Base-by-base conservation (phyloP, 2,329 filamentous ascomycete species). In the Pleomassaria siparia region DNA sequence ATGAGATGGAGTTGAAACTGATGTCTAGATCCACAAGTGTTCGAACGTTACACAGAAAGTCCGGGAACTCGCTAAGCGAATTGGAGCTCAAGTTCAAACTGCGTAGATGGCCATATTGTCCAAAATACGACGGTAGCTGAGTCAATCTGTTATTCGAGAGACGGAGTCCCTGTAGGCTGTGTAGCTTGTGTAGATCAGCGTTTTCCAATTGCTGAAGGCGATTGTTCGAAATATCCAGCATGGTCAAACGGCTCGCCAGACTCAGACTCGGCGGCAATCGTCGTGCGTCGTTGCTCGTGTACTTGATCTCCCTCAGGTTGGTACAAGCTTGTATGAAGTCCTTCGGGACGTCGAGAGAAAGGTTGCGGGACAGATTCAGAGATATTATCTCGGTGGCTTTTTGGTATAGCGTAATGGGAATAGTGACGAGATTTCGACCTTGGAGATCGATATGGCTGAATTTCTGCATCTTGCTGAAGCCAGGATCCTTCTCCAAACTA, bases 301-400 rank as follows among this genome's bases (percentile, higher is more conserved):
- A 99, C 64, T 95, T 96, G 77, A 99, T 94, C 69, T 99, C 94
- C 42, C 92, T 85, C 16, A 99, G 76, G 63, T 92, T 91, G 58
- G 87, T 85, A 73, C 94, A 99, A 22, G 89, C 88, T 67, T 95
- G 90, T 46, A 99, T 91, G 66, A 99, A 99, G 70, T 99, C 94
- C 64, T 91, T 90, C 0, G 94, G 94, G 12, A 99, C 85, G 60
- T 96, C 90, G 22, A 99, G 79, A 0, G 91, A 94, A 36, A 97
- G 75, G 60, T 99, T 99, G 29, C 89, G 84, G 1, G 94, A 97
- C 9, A 99, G 77, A 64, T 99, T 97, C 30, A 99, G 80, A 0
- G 91, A 95, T 46, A 95, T 92, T 58, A 99, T 97, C 64, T 99
- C 94, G 10, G 83, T 80, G 0, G 92, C 89, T 68, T 91, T 95